A percentile compares a stretch with the other conserved stretches of the same genome.
Conservation (phyloP, 192 early-diverging fungal species). For the Phlyctochytrium arcticum region DNA sequence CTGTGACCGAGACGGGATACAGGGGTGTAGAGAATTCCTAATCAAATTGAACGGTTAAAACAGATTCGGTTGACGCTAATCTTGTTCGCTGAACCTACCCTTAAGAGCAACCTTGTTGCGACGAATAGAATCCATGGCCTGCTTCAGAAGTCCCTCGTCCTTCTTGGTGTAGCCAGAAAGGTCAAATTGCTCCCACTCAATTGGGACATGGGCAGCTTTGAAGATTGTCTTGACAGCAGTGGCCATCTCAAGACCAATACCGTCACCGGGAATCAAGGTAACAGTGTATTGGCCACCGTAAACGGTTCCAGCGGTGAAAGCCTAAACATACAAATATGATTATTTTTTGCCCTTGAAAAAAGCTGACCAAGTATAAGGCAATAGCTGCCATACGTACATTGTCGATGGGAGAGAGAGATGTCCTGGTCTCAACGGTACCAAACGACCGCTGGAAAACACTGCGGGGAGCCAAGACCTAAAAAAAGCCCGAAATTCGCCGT, state of each 20-base stretch:
- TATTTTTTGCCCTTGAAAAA: not conserved
- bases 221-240: constrained; percentile 91
- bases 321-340: not conserved
- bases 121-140: constrained; percentile 84
- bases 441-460: too few relatives aligned
- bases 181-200: constrained; percentile 98
- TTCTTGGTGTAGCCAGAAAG: constrained; percentile 83
- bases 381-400: not conserved
- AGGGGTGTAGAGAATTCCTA: constrained; percentile 73
- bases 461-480: too few relatives aligned
- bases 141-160: constrained; percentile 78
- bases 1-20: constrained; percentile 79
- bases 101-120: constrained; percentile 98
- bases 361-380: not conserved
- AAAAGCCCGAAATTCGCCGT: too few relatives aligned
- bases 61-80: not conserved
- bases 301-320: constrained; percentile 28
- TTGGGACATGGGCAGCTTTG: constrained; percentile 85
- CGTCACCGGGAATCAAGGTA: constrained; percentile 98
- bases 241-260: constrained; percentile 93
- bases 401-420: not conserved
- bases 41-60: not conserved
- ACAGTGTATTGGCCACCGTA: constrained; percentile 96
- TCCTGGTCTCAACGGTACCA: constrained; percentile 21
- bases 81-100: constrained; percentile 53